These are phyloP conservation scores for Strobilomyces echinocephalus DNA, from an alignment of 768 basidiomycete genomes.

Conservation along the genomic window DNA sequence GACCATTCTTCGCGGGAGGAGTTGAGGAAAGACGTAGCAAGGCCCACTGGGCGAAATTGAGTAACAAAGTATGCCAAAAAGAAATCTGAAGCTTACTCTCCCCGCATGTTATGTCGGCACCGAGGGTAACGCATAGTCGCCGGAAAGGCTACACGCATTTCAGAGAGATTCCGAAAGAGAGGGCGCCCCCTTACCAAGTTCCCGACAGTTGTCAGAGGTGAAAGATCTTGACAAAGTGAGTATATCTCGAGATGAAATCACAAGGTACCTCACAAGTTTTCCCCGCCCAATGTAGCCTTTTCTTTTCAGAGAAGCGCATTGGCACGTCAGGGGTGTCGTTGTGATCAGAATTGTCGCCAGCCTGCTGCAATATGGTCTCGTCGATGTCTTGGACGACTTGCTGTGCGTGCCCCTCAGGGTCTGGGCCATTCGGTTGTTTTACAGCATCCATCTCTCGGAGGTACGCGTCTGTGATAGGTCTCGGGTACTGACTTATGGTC, in stretches of 20 bases:
- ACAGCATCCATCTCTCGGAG: slow-evolving; percentile 45
- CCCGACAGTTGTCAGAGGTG: slow-evolving; percentile 91
- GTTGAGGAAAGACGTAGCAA: slow-evolving; percentile 83
- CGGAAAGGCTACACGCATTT: slow-evolving; percentile 71
- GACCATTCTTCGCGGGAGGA: slow-evolving; percentile 97
- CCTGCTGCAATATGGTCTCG: slow-evolving; percentile 29
- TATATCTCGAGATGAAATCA: slow-evolving; percentile 21
- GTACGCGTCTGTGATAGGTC: slow-evolving; percentile 60
- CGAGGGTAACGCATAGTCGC: slow-evolving; percentile 77
- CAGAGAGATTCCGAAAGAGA: background rate
- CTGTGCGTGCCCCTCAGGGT: background rate
- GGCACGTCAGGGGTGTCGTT: slow-evolving; percentile 66
- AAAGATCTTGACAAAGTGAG: slow-evolving; percentile 43
- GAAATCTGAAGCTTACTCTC: slow-evolving; percentile 52
- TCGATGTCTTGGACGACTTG: too few relatives aligned
- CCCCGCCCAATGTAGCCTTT: slow-evolving; percentile 76
- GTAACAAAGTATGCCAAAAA: background rate
- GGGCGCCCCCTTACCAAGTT: slow-evolving; percentile 58
- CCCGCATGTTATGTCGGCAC: slow-evolving; percentile 92
- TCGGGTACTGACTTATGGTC: slow-evolving; percentile 48
- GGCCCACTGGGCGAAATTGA: slow-evolving; percentile 57
- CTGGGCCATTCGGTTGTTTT: slow-evolving; percentile 13
- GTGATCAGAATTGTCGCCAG: slow-evolving; percentile 34
- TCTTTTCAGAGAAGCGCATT: slow-evolving; percentile 76
- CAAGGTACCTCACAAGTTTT: slow-evolving; percentile 64